phyloP scores from a whole-genome alignment of 2,329 filamentous ascomycete genomes.

The Beauveria rudraprayagi region DNA sequence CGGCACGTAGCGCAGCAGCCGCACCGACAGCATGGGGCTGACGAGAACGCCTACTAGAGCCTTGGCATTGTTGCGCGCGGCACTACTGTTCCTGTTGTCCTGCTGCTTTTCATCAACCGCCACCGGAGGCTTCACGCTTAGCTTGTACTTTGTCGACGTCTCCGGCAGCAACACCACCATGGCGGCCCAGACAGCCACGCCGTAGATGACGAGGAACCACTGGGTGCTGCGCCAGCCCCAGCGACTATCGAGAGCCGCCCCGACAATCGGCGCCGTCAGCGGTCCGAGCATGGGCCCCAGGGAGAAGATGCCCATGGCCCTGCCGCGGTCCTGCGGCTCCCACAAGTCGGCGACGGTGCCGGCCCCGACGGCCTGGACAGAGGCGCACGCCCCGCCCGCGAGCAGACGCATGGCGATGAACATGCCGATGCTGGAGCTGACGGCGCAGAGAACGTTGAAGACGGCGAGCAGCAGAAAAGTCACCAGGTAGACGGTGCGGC shows the following conservation, averaged over 20 bases:
- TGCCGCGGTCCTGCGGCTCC: slow-evolving; percentile 62
- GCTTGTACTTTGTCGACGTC: not conserved
- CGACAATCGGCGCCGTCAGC: slow-evolving; percentile 66
- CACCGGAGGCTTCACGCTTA: not conserved
- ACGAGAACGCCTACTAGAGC: not conserved
- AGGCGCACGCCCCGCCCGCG: slow-evolving; percentile 67
- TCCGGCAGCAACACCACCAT: slow-evolving; percentile 41
- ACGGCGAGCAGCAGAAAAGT: slow-evolving; percentile 67
- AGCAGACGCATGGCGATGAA: slow-evolving; percentile 69
- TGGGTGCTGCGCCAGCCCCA: slow-evolving; percentile 70
- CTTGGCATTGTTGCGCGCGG: not conserved
- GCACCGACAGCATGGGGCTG: not conserved
- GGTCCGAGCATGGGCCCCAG: slow-evolving; percentile 70
- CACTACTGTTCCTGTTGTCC: not conserved
- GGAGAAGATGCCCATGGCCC: slow-evolving; percentile 78
- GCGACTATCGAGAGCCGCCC: slow-evolving; percentile 59
- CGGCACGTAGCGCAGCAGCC: not conserved
- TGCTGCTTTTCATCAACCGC: not conserved
- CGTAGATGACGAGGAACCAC: slow-evolving; percentile 70
- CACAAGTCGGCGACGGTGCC: slow-evolving; percentile 79
- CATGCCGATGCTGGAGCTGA: slow-evolving; percentile 65
- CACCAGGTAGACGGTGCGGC: slow-evolving; percentile 68
- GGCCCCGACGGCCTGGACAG: slow-evolving; percentile 74
- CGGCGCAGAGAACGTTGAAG: slow-evolving; percentile 61
- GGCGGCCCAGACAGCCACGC: slow-evolving; percentile 46